Evolutionary conservation across 805 yeast genomes (phyloP), one percentile per base, ranked within the genome.

Genomic region (Saccharomycopsis capsularis): DNA sequence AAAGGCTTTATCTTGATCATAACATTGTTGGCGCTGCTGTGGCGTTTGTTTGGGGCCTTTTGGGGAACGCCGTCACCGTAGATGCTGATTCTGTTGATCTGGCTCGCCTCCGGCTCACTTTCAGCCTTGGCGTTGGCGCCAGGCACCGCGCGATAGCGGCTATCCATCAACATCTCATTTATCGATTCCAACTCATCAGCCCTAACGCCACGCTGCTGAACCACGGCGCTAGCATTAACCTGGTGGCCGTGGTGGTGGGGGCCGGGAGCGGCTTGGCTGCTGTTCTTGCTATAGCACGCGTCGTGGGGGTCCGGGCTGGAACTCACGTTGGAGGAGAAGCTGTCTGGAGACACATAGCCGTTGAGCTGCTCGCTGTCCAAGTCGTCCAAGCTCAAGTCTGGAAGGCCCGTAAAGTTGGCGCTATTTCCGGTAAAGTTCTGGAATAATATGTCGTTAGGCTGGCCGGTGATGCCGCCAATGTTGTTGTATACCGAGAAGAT

Each of bases 301-400:
- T 38, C 29, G 6, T 38, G 41, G 23, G 40, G 23, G 5, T 36
- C 40, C 11, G 47, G 40, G 34, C 35, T 22, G 24, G 48, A 45
- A 45, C 48, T 30, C 13, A 22, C 21, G 18, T 38, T 27, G 6
- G 51, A 48, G 3, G 51, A 38, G 4, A 40, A 48, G 23, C 48
- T 46, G 15, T 40, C 42, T 11, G 48, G 40, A 15, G 47, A 42
- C 16, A 43, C 30, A 7, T 37, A 37, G 27, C 40, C 42, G 16
- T 42, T 15, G 24, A 13, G 16, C 23, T 27, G 16, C 18, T 47
- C 15, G 19, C 18, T 25, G 22, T 22, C 27, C 4, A 15, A 19
- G 19, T 30, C 15, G 24, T 13, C 6, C 16, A 19, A 16, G 35
- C 22, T 32, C n/a, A 5, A 23, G 15, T 22, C 23, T 15, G 22